Percentiles rank a stretch among this genome's conserved stretches.
Conservation (phyloP, 2,329 filamentous ascomycete genomes). For the Trichoderma cornu-damae region DNA sequence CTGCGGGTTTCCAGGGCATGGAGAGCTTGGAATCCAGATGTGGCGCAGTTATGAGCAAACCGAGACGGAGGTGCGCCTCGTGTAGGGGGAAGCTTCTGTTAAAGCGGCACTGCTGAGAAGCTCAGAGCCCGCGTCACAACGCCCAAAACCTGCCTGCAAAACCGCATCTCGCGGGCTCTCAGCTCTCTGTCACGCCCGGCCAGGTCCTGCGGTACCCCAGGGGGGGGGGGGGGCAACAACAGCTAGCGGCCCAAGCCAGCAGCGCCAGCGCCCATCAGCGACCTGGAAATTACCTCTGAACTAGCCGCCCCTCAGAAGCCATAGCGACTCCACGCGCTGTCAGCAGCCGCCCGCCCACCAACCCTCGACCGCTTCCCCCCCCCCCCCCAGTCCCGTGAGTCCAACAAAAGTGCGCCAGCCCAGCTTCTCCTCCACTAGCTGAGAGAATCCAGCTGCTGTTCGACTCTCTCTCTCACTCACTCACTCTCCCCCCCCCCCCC, state of each 20-base stretch:
- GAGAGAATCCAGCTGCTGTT: constrained; percentile 2
- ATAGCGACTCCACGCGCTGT: constrained; percentile 19
- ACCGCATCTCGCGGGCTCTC: not conserved
- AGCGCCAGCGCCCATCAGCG: constrained; percentile 15
- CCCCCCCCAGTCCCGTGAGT: constrained; percentile 17
- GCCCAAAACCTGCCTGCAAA: not conserved
- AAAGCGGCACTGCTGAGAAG: not conserved
- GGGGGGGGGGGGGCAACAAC: not conserved
- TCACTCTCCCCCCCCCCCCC: too few relatives aligned
- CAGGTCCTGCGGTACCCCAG: not conserved
- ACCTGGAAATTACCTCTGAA: constrained; percentile 19
- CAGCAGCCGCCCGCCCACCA: constrained; percentile 17
- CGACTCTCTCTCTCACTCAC: not conserved
- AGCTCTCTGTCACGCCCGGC: not conserved
- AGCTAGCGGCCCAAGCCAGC: constrained; percentile 10
- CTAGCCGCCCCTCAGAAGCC: constrained; percentile 18
- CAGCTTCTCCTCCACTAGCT: constrained; percentile 14
- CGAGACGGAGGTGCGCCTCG: constrained; percentile 13
- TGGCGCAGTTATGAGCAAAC: constrained; percentile 10
- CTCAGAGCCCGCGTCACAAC: not conserved
- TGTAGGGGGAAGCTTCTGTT: not conserved
- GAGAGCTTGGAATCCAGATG: constrained; percentile 13
- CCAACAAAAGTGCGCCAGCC: constrained; percentile 16
- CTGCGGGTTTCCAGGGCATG: not conserved
- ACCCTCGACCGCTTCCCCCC: constrained; percentile 15